These are phyloP conservation scores for Pseudozyma sp. DNA, from an alignment of 1,284 basidiomycete species.

Conservation along the genomic window DNA sequence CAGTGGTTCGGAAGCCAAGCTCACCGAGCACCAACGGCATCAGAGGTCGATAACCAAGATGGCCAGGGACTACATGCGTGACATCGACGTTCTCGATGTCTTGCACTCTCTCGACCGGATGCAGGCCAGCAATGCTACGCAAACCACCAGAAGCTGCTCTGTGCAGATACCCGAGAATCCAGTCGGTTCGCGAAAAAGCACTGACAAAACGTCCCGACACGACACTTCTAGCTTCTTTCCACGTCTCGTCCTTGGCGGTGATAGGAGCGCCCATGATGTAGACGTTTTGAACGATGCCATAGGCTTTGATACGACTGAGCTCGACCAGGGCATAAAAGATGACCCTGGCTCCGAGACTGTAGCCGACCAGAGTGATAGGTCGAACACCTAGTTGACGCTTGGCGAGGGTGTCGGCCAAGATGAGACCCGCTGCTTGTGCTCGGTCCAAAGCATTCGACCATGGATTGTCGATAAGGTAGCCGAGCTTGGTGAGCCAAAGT, in stretches of 20 bases:
- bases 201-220: conserved; percentile 68
- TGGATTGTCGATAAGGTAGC: conserved; percentile 68
- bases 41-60: conserved; percentile 64
- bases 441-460: conserved; percentile 68
- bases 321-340: conserved; percentile 67
- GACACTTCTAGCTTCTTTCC: conserved; percentile 62
- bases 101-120: conserved; percentile 64
- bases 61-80: conserved; percentile 65
- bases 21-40: conserved; percentile 67
- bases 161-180: conserved; percentile 68
- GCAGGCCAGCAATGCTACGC: conserved; percentile 66
- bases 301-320: conserved; percentile 63
- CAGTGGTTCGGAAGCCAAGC: conserved; percentile 66
- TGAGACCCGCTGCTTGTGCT: conserved; percentile 63
- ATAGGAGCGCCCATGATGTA: conserved; percentile 67
- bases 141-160: conserved; percentile 66
- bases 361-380: conserved; percentile 67
- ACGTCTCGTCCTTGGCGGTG: conserved; percentile 61
- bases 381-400: conserved; percentile 67
- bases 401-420: conserved; percentile 64
- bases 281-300: conserved; percentile 68
- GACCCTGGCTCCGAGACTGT: conserved; percentile 65
- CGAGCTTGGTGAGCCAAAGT: conserved; percentile 67
- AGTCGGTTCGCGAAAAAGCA: conserved; percentile 66
- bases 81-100: conserved; percentile 68